Conservation (phyloP, 176 grass and related monocot species). For the Aegilops sharonensis region DNA sequence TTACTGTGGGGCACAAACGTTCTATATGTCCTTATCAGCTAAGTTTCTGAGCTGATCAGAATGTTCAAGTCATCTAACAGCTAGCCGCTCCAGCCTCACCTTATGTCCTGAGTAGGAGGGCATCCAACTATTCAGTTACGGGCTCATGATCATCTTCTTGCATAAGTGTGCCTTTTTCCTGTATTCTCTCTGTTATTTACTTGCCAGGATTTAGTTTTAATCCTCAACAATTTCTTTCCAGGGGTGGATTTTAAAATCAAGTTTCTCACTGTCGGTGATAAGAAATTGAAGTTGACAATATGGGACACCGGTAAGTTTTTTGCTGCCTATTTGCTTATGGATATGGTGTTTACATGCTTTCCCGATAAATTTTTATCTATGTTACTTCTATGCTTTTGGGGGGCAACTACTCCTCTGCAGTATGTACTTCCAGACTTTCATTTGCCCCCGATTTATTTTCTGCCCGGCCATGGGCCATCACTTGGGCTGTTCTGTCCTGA, state of each 20-base stretch:
- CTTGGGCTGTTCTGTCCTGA: not conserved
- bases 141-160: not conserved
- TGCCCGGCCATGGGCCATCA: not conserved
- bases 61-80: not conserved
- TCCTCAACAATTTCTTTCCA: slow-evolving; percentile 26
- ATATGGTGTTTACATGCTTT: not conserved
- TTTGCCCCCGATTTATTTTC: not conserved
- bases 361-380: not conserved
- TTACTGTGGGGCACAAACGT: not conserved
- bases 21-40: not conserved
- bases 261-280: slow-evolving; percentile 63
- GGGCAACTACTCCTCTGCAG: not conserved
- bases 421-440: not conserved
- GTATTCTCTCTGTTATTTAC: not conserved
- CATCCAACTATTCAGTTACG: not conserved
- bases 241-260: slow-evolving; percentile 99
- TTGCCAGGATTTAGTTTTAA: not conserved
- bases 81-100: not conserved
- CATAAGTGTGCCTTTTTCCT: not conserved
- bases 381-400: not conserved
- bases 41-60: not conserved
- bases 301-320: slow-evolving; percentile 84
- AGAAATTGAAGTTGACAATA: slow-evolving; percentile 94
- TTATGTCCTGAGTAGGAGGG: not conserved
- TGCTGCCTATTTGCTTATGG: not conserved